Percentiles rank a stretch among this genome's conserved stretches.
Conservation (phyloP, 495 filamentous ascomycete genomes). For the Friedmanniomyces simplex region DNA sequence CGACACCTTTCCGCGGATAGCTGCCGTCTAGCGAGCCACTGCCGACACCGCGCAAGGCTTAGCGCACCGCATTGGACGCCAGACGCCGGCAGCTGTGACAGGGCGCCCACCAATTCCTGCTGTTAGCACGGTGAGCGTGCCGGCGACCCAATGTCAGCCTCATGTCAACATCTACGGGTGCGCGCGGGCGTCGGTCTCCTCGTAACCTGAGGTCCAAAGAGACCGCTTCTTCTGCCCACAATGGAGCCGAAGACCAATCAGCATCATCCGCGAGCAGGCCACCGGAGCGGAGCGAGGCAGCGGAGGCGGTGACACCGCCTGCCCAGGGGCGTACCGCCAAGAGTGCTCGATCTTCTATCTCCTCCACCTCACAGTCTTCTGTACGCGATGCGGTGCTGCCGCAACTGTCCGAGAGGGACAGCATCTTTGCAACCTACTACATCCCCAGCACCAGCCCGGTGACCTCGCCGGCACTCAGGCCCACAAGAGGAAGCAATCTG, state of each 20-base stretch:
- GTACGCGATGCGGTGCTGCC: constrained; percentile 26
- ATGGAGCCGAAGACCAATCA: neutral
- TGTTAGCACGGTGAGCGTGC: neutral
- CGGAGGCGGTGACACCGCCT: neutral
- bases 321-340: neutral
- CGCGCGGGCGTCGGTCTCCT: constrained; percentile 5
- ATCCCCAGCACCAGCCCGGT: constrained; percentile 43
- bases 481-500: neutral
- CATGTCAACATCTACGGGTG: constrained; percentile 6
- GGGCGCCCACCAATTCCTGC: constrained; percentile 5
- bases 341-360: neutral
- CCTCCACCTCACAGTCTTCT: neutral
- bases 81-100: neutral
- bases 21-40: constrained; percentile 1
- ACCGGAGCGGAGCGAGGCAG: neutral
- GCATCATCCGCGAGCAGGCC: neutral
- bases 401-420: constrained; percentile 51
- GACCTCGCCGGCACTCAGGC: constrained; percentile 29
- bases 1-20: neutral
- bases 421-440: constrained; percentile 55
- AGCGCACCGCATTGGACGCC: neutral
- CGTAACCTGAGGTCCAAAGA: constrained; percentile 4
- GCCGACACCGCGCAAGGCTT: neutral
- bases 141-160: constrained; percentile 15
- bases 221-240: neutral